These are phyloP conservation scores for Eremothecium sinecaudum DNA, from an alignment of 1,139 yeast species.

Conservation along the genomic window DNA sequence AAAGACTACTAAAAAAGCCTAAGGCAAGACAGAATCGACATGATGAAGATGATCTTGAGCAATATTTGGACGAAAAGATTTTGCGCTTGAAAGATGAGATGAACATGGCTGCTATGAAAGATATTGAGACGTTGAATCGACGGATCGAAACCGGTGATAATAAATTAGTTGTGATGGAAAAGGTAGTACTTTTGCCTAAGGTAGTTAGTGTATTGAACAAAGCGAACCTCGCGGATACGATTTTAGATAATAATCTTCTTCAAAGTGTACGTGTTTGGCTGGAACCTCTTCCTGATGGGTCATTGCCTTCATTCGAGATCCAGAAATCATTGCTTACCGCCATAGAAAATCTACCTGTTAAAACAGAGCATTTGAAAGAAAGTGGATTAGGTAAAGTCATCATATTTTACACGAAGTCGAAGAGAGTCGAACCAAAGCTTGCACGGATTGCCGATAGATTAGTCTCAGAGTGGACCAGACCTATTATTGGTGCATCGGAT, in stretches of 20 bases:
- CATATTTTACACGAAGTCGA: constrained; percentile 85
- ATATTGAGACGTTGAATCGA: constrained; percentile 72
- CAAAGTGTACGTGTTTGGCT: constrained; percentile 96
- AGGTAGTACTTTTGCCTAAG: constrained; percentile 69
- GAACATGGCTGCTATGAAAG: constrained; percentile 89
- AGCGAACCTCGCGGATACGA: constrained; percentile 82
- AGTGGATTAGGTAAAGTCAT: constrained; percentile 90
- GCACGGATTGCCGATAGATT: constrained; percentile 84
- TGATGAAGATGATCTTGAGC: constrained; percentile 87
- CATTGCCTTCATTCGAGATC: constrained; percentile 92
- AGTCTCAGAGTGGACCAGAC: constrained; percentile 97
- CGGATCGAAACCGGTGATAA: constrained; percentile 27
- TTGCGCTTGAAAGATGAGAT: constrained; percentile 74
- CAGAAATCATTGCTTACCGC: constrained; percentile 79
- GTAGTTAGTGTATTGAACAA: constrained; percentile 70
- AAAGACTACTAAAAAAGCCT: constrained; percentile 59
- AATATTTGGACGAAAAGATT: constrained; percentile 88
- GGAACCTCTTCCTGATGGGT: constrained; percentile 96
- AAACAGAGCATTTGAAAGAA: constrained; percentile 90
- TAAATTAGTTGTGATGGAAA: constrained; percentile 65
- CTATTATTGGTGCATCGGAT: constrained; percentile 91
- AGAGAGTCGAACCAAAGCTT: constrained; percentile 77
- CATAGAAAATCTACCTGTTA: constrained; percentile 72
- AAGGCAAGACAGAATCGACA: constrained; percentile 51
- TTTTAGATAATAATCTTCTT: constrained; percentile 83